Evolutionary conservation across 2,329 filamentous ascomycete genomes (phyloP), one percentile per base, ranked within the genome.

Genomic region (Alternaria atra): DNA sequence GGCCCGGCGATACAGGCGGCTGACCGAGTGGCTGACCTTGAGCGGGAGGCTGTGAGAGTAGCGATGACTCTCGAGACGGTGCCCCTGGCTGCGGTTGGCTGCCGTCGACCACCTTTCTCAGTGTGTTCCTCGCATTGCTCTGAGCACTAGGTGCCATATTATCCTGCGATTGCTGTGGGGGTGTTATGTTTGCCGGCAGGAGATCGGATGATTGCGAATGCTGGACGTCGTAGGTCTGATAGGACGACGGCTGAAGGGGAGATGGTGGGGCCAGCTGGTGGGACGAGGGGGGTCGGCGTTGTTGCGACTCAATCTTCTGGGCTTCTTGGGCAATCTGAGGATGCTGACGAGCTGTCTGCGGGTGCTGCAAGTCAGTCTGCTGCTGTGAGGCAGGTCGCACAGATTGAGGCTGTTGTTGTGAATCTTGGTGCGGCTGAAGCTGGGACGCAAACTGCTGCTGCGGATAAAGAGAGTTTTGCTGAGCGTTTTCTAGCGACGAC

Each of bases 1-100:
- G 61, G 64, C 77, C 78, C 64, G 77, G 74, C 64, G 78, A 75
- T 27, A 74, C 70, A 61, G 75, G 73, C 64, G 71, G 70, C 63
- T 76, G 74, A 65, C 71, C 71, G 67, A 68, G 72, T 64, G 65
- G 68, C 74, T 78, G 76, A 77, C 74, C 74, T 77, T 77, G 75
- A 64, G 69, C 63, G 68, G 71, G 55, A 46, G 73, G 71, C 63
- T 75, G 76, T 59, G 76, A 72, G 37, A 77, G 69, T 37, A 75
- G 71, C 37, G 77, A 77, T 13, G 73, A 60, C 68, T 79, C 76
- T 57, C 76, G 68, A 23, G 76, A 74, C 13, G 73, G 72, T 37
- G 70, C 63, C 25, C 75, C 70, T 52, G 75, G 68, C 55, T 70
- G 74, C 55, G 66, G 65, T 50, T 72, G 69, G 53, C 67, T 69